These are phyloP conservation scores for Saturnispora mendoncae DNA, from an alignment of 805 yeast genomes.

Conservation along the genomic window DNA sequence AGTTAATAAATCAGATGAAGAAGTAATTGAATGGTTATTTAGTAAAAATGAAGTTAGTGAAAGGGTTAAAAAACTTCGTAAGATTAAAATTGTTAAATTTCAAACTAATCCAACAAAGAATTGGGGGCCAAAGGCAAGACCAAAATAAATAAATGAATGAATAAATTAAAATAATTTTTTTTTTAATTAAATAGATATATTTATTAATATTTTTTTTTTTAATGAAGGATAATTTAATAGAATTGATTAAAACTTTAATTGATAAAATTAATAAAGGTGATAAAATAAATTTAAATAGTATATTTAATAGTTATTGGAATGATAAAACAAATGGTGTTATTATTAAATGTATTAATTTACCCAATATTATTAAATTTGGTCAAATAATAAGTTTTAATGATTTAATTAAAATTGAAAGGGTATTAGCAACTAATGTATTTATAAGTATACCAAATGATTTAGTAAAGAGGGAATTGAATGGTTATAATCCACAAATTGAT, in stretches of 20 bases:
- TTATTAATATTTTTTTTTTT: not conserved
- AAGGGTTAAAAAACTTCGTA: slow-evolving; percentile 52
- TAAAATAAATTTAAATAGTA: slow-evolving; percentile 1
- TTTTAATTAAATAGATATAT: not conserved
- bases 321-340: slow-evolving; percentile 11
- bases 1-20: slow-evolving; percentile 18
- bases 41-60: slow-evolving; percentile 51
- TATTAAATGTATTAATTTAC: slow-evolving; percentile 21
- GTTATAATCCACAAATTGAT: slow-evolving; percentile 24
- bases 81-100: slow-evolving; percentile 72
- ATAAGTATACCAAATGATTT: slow-evolving; percentile 8
- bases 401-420: not conserved
- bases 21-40: slow-evolving; percentile 40
- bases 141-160: slow-evolving; percentile 27
- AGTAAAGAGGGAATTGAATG: slow-evolving; percentile 9
- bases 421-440: slow-evolving; percentile 1
- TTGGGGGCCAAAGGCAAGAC: slow-evolving; percentile 87
- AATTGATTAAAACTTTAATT: not conserved
- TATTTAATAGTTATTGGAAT: slow-evolving; percentile 2
- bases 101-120: slow-evolving; percentile 89
- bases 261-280: not conserved
- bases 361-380: slow-evolving; percentile 23
- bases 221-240: not conserved
- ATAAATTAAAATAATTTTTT: not conserved
- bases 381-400: slow-evolving; percentile 15